These are phyloP conservation scores for Populus davidiana DNA, from an alignment of 345 rosid genomes.

Conservation along the genomic window DNA sequence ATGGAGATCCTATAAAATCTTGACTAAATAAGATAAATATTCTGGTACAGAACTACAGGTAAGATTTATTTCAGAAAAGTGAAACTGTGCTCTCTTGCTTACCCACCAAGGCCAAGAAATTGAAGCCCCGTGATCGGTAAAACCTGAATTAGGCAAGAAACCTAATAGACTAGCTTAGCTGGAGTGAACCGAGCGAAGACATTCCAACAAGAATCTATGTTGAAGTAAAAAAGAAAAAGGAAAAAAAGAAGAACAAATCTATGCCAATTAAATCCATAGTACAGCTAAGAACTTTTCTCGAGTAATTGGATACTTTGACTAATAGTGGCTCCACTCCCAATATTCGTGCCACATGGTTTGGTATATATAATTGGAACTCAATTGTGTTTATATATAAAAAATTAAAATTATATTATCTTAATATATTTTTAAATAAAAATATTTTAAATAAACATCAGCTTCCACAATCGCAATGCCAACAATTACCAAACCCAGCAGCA, in stretches of 20 bases:
- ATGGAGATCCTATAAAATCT: too few species aligned
- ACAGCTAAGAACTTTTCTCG: conserved; percentile 19
- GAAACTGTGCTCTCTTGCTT: not conserved
- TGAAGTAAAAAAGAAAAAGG: conserved; percentile 3
- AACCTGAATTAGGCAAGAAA: not conserved
- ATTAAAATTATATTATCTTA: too few species aligned
- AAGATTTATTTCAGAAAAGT: too few species aligned
- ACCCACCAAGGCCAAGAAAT: not conserved
- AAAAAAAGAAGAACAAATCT: conserved; percentile 2
- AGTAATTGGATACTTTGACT: not conserved
- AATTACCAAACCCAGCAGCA: not conserved
- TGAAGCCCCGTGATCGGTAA: not conserved
- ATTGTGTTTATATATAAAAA: too few species aligned
- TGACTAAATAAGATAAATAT: not conserved
- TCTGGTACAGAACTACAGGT: not conserved
- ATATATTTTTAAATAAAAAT: too few species aligned
- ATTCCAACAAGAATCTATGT: conserved; percentile 23
- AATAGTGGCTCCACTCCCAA: conserved; percentile 26
- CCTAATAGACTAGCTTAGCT: not conserved
- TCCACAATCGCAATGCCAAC: not conserved
- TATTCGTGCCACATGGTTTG: conserved; percentile 24
- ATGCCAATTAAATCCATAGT: not conserved
- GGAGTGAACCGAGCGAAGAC: conserved; percentile 15
- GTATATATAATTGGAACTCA: not conserved
- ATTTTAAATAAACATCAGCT: too few species aligned